Base-by-base conservation (phyloP, 169 alveolate genomes). In the Babesia microti region DNA sequence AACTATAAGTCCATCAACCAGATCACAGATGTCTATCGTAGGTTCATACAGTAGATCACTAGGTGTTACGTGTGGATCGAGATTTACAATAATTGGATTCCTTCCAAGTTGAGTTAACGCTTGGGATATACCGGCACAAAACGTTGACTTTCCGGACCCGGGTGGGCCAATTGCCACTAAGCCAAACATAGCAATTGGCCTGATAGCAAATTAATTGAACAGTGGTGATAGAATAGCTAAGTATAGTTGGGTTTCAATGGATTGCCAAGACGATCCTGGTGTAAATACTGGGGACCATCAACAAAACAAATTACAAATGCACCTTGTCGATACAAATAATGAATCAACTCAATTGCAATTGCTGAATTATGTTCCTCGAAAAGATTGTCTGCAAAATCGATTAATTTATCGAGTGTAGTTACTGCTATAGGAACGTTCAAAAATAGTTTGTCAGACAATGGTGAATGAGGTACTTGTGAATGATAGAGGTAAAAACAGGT, bases 71-170 rank as follows among this genome's bases (percentile, higher is more conserved):
- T 69, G 79, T 0, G 97, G 97, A 58, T 91, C 97, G 26, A 91
- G 41, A 40, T 91, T 91, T 29, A 91, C 69, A 15, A 91, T 61
- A 12, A 73, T 56, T 30, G 72, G 59, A 26, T 56, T 68, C 29
- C 97, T 57, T 23, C 76, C 69, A 24, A 89, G 69, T 19, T 81
- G 76, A 11, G 21, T 47, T 32, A 79, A 59, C 73, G 85, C 65
- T 58, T 87, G 91, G 40, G 82, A 82, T 56, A 89, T 83, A 39
- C 89, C 97, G 32, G 87, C 63, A 34, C 91, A 84, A 67, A 83
- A 91, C 11, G 97, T 91, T 23, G 97, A 82, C 53, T 91, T 91
- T 14, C 97, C 97, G 15, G 90, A 51, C 5, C 97, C 97, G 6
- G 97, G 96, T 2, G 97, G 96, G 2, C 97, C 97, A 23, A 91